These are phyloP conservation scores for Pyrenochaeta sp. DNA, from an alignment of 2,329 filamentous ascomycete genomes.

Conservation along the genomic window DNA sequence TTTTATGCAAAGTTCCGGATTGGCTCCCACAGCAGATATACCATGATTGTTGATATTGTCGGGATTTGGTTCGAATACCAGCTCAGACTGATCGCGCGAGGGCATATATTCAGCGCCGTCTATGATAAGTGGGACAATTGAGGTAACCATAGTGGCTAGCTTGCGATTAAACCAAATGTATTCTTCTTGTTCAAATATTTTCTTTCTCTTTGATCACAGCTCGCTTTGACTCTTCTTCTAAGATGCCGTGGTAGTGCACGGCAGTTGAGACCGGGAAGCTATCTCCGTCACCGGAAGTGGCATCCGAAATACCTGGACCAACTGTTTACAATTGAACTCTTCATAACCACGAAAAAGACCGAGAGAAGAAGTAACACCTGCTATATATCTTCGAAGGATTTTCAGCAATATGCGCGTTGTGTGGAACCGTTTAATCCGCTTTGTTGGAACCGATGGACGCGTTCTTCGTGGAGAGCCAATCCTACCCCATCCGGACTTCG, in stretches of 20 bases:
- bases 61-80: neutral
- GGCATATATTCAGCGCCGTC: neutral
- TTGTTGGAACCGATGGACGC: constrained; percentile 56
- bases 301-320: too few species aligned
- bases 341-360: too few species aligned
- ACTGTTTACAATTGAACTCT: too few species aligned
- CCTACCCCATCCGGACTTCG: constrained; percentile 5
- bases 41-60: constrained; percentile 1
- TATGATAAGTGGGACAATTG: neutral
- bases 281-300: too few species aligned
- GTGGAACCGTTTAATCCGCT: constrained; percentile 60
- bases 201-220: too few species aligned
- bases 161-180: too few species aligned
- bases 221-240: too few species aligned
- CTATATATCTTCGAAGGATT: too few species aligned
- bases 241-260: too few species aligned
- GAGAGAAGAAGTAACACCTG: too few species aligned
- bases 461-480: constrained; percentile 53
- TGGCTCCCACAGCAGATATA: neutral
- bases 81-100: neutral
- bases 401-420: constrained; percentile 5
- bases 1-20: neutral
- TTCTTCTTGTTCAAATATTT: too few species aligned
- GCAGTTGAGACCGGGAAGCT: too few species aligned
- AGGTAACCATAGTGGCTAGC: neutral